These are phyloP conservation scores for Stenocarpella maydis DNA, from an alignment of 2,329 filamentous ascomycete genomes.

Conservation along the genomic window DNA sequence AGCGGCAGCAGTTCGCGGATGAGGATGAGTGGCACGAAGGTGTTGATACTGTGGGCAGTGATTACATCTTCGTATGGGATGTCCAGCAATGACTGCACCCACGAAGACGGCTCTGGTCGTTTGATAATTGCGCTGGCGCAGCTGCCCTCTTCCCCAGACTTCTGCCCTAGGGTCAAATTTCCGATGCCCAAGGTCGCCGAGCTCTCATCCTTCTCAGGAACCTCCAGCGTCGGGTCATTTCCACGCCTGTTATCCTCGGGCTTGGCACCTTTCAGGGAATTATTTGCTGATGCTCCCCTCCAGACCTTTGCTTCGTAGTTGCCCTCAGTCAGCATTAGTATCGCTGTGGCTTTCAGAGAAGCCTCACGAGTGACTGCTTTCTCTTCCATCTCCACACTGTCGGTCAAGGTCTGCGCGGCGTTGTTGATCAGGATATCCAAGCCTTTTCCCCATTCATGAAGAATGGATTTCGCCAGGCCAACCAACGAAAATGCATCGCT, in stretches of 20 bases:
- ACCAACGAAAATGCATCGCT: constrained; percentile 4
- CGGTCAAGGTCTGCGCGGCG: constrained; percentile 49
- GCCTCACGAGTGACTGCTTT: constrained; percentile 41
- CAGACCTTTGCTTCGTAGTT: constrained; percentile 2
- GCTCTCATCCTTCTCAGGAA: neutral
- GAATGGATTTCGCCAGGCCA: neutral
- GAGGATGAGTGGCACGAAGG: constrained; percentile 49
- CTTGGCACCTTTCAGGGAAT: neutral
- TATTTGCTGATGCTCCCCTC: neutral
- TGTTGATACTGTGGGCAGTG: constrained; percentile 47
- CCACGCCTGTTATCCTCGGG: neutral
- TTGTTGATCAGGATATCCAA: constrained; percentile 50
- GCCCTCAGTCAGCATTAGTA: neutral
- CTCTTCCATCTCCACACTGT: constrained; percentile 44
- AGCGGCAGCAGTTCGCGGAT: constrained; percentile 47
- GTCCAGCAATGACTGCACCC: constrained; percentile 45
- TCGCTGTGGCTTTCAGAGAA: neutral
- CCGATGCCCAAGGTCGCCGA: neutral
- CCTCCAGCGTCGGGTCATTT: neutral
- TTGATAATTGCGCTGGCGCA: constrained; percentile 23
- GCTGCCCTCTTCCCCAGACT: neutral
- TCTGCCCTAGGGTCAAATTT: neutral
- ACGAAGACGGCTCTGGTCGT: constrained; percentile 42
- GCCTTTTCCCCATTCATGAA: neutral
- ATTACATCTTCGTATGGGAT: constrained; percentile 51